Conservation (phyloP, 352 stramenopile genomes). For the Globisporangium megalacanthum region DNA sequence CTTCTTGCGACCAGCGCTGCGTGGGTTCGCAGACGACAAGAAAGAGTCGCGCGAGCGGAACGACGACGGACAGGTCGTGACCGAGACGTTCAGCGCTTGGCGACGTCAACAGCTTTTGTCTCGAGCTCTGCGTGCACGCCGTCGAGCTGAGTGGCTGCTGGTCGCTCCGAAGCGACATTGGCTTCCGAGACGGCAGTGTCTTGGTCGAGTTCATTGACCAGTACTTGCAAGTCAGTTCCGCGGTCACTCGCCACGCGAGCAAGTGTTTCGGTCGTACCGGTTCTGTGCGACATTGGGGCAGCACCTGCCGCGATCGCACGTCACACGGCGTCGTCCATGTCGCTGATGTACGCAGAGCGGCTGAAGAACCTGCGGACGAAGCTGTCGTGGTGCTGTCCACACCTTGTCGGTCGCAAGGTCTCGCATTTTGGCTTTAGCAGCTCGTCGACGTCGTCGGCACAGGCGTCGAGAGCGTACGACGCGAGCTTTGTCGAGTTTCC, state of each 20-base stretch:
- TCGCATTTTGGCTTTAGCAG: constrained; percentile 50
- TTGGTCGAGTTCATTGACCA: constrained; percentile 70
- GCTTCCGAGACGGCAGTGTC: constrained; percentile 56
- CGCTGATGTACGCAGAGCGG: constrained; percentile 70
- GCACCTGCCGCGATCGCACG: constrained; percentile 29
- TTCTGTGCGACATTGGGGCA: constrained; percentile 80
- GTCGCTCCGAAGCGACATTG: constrained; percentile 73
- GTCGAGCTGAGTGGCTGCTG: constrained; percentile 56
- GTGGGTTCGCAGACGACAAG: constrained; percentile 82
- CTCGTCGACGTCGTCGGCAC: constrained; percentile 10
- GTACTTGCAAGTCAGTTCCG: constrained; percentile 61
- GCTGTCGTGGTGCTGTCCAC: constrained; percentile 32
- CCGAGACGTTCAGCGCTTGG: constrained; percentile 71
- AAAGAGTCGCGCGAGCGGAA: constrained; percentile 76
- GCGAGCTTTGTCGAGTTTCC: constrained; percentile 66
- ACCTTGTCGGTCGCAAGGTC: constrained; percentile 37
- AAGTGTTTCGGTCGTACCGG: constrained; percentile 45
- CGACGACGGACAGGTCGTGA: constrained; percentile 69
- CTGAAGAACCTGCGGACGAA: constrained; percentile 57
- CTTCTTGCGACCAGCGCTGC: constrained; percentile 78
- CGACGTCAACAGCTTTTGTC: constrained; percentile 53
- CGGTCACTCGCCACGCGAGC: constrained; percentile 69
- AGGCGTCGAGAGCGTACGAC: constrained; percentile 35
- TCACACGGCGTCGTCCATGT: constrained; percentile 73
- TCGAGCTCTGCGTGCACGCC: constrained; percentile 81